phyloP scores from a whole-genome alignment of 176 grass and related monocot genomes.

The Musa beccarii region DNA sequence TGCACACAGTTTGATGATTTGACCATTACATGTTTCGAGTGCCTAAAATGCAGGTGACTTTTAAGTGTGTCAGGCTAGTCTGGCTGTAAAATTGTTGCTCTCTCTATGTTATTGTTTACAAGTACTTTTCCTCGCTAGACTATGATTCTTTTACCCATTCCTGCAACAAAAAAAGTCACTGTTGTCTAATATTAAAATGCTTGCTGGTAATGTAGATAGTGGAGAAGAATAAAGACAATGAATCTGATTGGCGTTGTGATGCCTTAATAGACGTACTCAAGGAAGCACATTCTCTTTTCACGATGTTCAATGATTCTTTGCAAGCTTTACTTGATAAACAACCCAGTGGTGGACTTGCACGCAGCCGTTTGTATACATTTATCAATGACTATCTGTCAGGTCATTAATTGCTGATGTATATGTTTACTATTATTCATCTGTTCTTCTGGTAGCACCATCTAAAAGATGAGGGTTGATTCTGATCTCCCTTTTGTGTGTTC shows the following conservation, averaged over 20 bases:
- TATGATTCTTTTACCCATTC: neutral
- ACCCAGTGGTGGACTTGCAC: slow-evolving; percentile 75
- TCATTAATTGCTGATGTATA: slow-evolving; percentile 12
- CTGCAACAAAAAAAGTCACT: neutral
- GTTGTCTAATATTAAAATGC: neutral
- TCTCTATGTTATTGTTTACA: neutral
- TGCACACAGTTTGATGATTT: neutral
- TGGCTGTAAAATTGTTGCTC: neutral
- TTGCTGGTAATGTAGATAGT: slow-evolving; percentile 45
- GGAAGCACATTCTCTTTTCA: slow-evolving; percentile 81
- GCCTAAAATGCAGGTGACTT: neutral
- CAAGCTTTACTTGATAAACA: slow-evolving; percentile 75
- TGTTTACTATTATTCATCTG: neutral
- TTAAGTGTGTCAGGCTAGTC: neutral
- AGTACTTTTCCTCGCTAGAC: neutral
- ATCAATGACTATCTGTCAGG: slow-evolving; percentile 89
- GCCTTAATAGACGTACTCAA: slow-evolving; percentile 65
- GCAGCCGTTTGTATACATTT: slow-evolving; percentile 65
- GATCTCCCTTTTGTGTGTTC: neutral
- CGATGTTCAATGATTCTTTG: slow-evolving; percentile 72
- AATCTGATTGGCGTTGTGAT: slow-evolving; percentile 55
- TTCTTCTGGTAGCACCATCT: neutral
- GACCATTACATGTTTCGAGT: neutral
- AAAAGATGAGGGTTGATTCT: neutral
- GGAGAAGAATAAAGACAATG: slow-evolving; percentile 69